Evolutionary conservation across 345 rosid species (phyloP), one percentile per base, ranked within the genome.

Genomic region (Syzygium aqueum): DNA sequence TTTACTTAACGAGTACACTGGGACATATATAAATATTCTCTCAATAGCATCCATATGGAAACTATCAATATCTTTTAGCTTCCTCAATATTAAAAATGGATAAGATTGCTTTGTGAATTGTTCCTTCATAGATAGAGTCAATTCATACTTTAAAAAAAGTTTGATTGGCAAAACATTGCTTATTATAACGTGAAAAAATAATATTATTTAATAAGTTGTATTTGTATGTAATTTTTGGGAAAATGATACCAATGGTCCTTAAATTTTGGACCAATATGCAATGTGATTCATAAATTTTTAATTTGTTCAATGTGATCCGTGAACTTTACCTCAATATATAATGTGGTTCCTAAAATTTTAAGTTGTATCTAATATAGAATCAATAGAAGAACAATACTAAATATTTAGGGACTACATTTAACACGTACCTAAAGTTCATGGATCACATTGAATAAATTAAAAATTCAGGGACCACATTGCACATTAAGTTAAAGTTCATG

Each of bases 221-320:
- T 30, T 8, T 30, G 12, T 30, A 15, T 16, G 77, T 10, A 63
- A 6, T 61, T 63, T 61, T n/a, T 28, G 9, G 27, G 11, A 22
- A 57, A 57, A 9, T 10, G 2, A 57, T 12, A 23, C 1, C 2
- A 4, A 59, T 25, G 5, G 0, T 57, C 0, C 11, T 0, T 25
- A 11, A 5, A 10, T 56, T 56, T 56, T 56, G 0, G 0, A 0
- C 5, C 0, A 57, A 1, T 11, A 10, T 57, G 2, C 0, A 25
- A 25, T 57, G 2, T 11, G 1, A 11, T 57, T 57, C 25, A 23
- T 25, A 13, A 57, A 11, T 10, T 25, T 23, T 57, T 25, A 57
- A 11, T 57, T 57, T 57, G 0, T 57, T 57, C 0, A 57, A 25
- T 25, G 5, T 57, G 1, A 11, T 14, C 7, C 11, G 4, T 57